Conservation (phyloP, 306 rosid species). For the Inga oerstediana region DNA sequence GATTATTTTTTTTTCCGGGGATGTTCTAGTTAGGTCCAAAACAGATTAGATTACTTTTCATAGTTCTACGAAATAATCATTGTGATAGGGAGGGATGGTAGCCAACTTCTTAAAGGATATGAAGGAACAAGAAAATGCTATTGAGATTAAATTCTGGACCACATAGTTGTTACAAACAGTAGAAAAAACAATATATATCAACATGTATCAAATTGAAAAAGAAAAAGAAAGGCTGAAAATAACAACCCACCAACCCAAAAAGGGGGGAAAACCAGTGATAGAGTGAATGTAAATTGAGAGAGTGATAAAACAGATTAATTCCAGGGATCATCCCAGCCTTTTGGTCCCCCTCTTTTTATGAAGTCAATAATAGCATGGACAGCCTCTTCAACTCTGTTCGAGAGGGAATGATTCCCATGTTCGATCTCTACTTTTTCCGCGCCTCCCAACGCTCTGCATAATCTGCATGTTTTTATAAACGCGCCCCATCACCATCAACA, state of each 20-base stretch:
- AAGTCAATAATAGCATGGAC: conserved; percentile 81
- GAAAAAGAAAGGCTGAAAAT: conserved; percentile 26
- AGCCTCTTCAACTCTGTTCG: conserved; percentile 86
- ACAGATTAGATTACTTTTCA: conserved; percentile 2
- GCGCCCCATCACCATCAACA: neutral
- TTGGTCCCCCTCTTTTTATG: conserved; percentile 87
- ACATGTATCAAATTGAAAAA: conserved; percentile 30
- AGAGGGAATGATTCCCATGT: conserved; percentile 94
- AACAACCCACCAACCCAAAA: conserved; percentile 30
- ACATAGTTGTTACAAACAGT: neutral
- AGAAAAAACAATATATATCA: neutral
- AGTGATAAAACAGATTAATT: conserved; percentile 39
- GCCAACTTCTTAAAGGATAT: too few relatives aligned
- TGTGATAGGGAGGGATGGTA: neutral
- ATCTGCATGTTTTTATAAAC: conserved; percentile 54
- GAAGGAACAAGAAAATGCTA: neutral
- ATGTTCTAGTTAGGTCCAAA: neutral
- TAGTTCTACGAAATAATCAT: neutral
- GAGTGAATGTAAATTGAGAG: conserved; percentile 3
- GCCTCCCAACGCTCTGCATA: conserved; percentile 95
- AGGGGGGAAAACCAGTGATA: conserved; percentile 19
- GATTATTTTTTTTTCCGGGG: neutral
- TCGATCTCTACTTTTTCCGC: conserved; percentile 91
- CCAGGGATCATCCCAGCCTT: conserved; percentile 99
- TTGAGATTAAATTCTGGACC: neutral